A percentile compares a stretch with the other conserved stretches of the same genome.
phyloP scores from a whole-genome alignment of 139 green algal genomes.

The Micromonas commoda region DNA sequence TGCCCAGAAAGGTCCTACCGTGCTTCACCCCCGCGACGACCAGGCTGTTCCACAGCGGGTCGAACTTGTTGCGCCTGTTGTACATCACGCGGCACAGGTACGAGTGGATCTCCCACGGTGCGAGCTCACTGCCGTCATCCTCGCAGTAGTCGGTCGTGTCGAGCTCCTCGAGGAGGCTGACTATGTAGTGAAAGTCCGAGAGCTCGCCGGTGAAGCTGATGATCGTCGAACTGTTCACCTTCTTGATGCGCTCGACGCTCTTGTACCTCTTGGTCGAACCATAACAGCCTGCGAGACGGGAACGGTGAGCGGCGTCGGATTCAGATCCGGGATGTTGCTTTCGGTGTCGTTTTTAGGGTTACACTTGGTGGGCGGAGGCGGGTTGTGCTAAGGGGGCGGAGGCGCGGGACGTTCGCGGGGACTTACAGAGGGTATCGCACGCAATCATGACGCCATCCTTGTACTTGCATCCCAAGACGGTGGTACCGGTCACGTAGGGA shows the following conservation, averaged over 20 bases:
- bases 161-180: constrained; percentile 82
- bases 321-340: not conserved
- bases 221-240: constrained; percentile 63
- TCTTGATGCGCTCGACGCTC: constrained; percentile 67
- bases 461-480: constrained; percentile 89
- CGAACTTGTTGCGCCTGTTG: constrained; percentile 81
- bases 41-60: constrained; percentile 95
- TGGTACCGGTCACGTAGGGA: constrained; percentile 91
- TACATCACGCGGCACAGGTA: constrained; percentile 95
- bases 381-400: no score
- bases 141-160: constrained; percentile 74
- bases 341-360: not conserved
- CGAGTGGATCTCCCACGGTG: constrained; percentile 66
- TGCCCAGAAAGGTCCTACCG: constrained; percentile 69
- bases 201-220: constrained; percentile 87
- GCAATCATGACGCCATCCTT: constrained; percentile 90
- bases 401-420: no score
- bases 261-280: constrained; percentile 98
- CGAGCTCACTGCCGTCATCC: constrained; percentile 77
- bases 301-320: not conserved
- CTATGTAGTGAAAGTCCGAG: constrained; percentile 89
- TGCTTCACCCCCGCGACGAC: constrained; percentile 72
- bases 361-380: no score
- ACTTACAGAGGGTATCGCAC: constrained; percentile 78
- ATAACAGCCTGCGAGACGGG: constrained; percentile 65